Evolutionary conservation across 306 rosid species (phyloP), one percentile per base, ranked within the genome.

Genomic region (Biancaea sappan): DNA sequence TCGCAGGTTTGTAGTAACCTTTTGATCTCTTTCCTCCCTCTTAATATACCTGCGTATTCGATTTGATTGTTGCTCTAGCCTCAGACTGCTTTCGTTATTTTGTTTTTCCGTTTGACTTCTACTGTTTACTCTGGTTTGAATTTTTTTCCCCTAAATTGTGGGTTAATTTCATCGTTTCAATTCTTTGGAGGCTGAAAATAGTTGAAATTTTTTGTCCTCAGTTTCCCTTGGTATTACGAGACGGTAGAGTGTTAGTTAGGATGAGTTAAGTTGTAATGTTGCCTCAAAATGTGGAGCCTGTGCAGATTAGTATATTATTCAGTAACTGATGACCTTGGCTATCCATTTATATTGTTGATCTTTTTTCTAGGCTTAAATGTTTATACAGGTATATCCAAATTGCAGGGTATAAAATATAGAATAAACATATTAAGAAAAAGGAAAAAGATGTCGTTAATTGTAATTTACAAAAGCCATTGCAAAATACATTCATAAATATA

Each of bases 181-280:
- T n/a, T n/a, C n/a, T n/a, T n/a, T n/a, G n/a, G n/a, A n/a, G n/a
- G n/a, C n/a, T n/a, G n/a, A n/a, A n/a, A n/a, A n/a, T n/a, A n/a
- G n/a, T n/a, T n/a, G n/a, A n/a, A 7, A 50, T 83, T 32, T 13
- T 44, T 52, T 38, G 75, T 74, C 74, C 24, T 74, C 43, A 26
- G 6, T 60, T 73, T 60, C 19, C 28, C 24, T 63, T 19, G 31
- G 43, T 19, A 41, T 79, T 61, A 59, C 46, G 9, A 12, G 13
- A 38, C 11, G 8, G 29, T 16, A 24, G n/a, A n/a, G 32, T 35
- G 51, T 21, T 37, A 5, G 32, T 21, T 7, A n/a, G 21, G 16
- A 14, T 41, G n/a, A 11, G 51, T 18, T 40, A 63, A 12, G 37
- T 65, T 22, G 1, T 37, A 15, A 63, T 63, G 46, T 22, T 21